Conservation (phyloP, 495 filamentous ascomycete species). For the Neohortaea acidophila region DNA sequence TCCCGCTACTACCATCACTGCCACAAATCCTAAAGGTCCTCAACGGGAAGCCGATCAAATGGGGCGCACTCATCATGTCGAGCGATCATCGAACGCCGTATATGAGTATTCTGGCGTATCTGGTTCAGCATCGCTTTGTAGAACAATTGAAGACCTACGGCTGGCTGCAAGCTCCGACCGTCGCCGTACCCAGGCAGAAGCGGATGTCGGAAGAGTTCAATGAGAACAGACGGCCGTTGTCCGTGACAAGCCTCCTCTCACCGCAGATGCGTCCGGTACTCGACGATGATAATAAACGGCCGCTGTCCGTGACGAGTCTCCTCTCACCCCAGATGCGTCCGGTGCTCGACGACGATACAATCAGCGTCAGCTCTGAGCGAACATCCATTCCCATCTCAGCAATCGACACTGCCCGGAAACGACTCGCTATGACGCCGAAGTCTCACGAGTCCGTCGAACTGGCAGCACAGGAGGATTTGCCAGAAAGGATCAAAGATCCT, state of each 20-base stretch:
- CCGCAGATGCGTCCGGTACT: constrained; percentile 10
- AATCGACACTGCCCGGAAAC: neutral
- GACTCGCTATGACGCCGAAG: neutral
- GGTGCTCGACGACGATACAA: constrained; percentile 8
- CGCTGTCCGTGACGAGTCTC: constrained; percentile 8
- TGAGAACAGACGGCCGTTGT: constrained; percentile 2
- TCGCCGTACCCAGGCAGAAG: neutral
- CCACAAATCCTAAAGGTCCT: constrained; percentile 72
- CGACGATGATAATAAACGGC: constrained; percentile 9
- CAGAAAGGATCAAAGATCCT: constrained; percentile 13
- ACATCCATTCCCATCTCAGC: constrained; percentile 5
- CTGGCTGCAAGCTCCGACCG: constrained; percentile 47
- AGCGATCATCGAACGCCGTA: constrained; percentile 78
- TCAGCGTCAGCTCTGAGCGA: constrained; percentile 11
- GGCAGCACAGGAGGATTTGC: neutral
- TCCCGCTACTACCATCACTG: constrained; percentile 65
- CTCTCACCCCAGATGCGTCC: constrained; percentile 12
- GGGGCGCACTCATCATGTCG: constrained; percentile 66
- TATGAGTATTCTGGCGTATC: constrained; percentile 79
- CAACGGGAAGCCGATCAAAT: constrained; percentile 60
- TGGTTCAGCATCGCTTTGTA: constrained; percentile 82
- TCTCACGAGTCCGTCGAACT: neutral
- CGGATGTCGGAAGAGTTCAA: neutral
- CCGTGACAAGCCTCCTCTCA: constrained; percentile 10
- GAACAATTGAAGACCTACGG: constrained; percentile 80